Base-by-base conservation (phyloP, 768 basidiomycete genomes). In the Russula earlei region DNA sequence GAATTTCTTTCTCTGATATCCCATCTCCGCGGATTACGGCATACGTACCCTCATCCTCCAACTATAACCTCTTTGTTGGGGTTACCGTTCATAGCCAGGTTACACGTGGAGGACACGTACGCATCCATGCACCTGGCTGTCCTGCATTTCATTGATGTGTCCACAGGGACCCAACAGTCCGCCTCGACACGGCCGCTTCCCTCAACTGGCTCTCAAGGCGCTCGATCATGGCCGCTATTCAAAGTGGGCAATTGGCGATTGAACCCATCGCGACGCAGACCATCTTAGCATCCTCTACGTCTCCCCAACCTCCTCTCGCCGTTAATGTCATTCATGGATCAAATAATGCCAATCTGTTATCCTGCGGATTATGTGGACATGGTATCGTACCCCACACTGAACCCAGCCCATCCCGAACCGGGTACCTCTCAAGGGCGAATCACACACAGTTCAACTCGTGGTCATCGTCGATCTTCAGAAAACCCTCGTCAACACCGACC, bases 191-290 rank as follows among this genome's bases (percentile, higher is more conserved):
- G n/a, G 93, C 96, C 0, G 91, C 94, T 0, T 89, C 92, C 12
- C 74, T 99, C 33, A 93, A 90, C 65, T 98, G 91, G 89, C 76
- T 98, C n/a, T 86, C 87, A 15, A 80, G 93, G 25, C 83, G 92
- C 27, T 83, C 84, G 4, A 86, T 98, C 22, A 76, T 84, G 4
- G 71, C 82, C 24, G 95, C 95, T 5, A 88, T 99, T 55, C 82
- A 97, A 61, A 80, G 77, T 9, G 91, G 91, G 0, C 87, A 93
- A 65, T 78, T 99, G 27, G 81, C 79, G 14, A 84, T 99, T 49
- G 95, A 98, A 66, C 94, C 95, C 4, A 77, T 93, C 58, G 72
- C 87, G 0, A 78, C 83, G 19, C 66, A 71, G 4, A 71, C 77
- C 0, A 73, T 93, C 14, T 67, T 91, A 20, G 74, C 78, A 46